Evolutionary conservation across 106 monocot species (phyloP), one percentile per base, ranked within the genome.

Genomic region (Platanthera guangdongensis): DNA sequence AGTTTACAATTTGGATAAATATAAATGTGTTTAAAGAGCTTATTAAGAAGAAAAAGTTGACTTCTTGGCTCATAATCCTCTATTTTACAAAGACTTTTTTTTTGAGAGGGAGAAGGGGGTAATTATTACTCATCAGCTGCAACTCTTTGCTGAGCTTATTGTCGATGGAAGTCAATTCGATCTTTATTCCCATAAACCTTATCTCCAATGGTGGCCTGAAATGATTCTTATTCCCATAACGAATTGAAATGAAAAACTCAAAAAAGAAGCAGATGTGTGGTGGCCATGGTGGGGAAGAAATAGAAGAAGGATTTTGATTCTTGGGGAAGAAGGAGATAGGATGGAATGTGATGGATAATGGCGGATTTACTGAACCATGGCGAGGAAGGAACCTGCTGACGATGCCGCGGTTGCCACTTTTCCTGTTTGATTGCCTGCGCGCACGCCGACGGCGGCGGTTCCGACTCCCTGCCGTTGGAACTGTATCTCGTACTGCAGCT

Each of bases 401-500:
- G 70, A 48, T n/a, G 70, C 47, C 0, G 57, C 32, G 18, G 52
- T 22, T 11, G 51, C n/a, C 22, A 59, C 59, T 8, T 59, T 59
- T 59, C 59, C 71, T 5, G 81, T 81, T 30, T 74, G 8, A 14
- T 18, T 73, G 1, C 51, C 51, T 0, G 62, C 7, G 10, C 81
- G 50, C 6, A 79, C 52, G 5, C 81, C 62, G 45, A 74, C 5
- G 83, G 81, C 9, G 10, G 4, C 72, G 1, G 76, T 2, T 13
- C 76, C 76, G 12, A 39, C 54, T 3, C 8, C 79, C 3, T 59
- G 80, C 68, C 78, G 82, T 74, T 92, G 91, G 79, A 84, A 88
- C 74, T 92, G 80, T 47, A 88, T 88, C 84, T 80, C 84, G 77
- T 87, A 87, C 53, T 62, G 79, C 81, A 83, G 77, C 67, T 90